Base-by-base conservation (phyloP, 768 basidiomycete genomes). In the Leucocoprinus birnbaumii region DNA sequence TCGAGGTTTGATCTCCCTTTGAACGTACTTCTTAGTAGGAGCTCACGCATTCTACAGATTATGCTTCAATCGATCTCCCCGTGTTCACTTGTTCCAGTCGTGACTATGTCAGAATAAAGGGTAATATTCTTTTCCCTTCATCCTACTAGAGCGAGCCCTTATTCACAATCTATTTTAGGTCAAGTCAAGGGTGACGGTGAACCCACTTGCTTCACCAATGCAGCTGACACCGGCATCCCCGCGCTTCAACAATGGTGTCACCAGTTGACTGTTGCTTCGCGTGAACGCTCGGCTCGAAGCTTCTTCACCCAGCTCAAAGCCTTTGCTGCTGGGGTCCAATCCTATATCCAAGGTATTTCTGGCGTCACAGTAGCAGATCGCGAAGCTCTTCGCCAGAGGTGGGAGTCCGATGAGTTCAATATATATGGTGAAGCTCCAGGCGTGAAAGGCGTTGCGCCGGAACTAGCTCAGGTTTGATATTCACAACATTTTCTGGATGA, bases 181-280 rank as follows among this genome's bases (percentile, higher is more conserved):
- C 82, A 84, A 69, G 77, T 82, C 24, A 78, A 78, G 61, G 83
- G 83, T 24, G 84, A 86, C 53, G 83, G 84, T 13, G 77, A 77
- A 21, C 75, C 83, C 1, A 65, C 76, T 0, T 84, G 82, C 60
- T 85, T 84, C 66, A 71, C 76, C 40, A 74, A 77, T 53, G 61
- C 73, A n/a, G 63, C 73, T 9, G 77, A 84, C 57, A 84, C 81
- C 5, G 79, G 80, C 3, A 76, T 85, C 40, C 83, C 83, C 4
- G 78, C 69, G 7, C 67, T 86, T 1, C 84, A 82, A 60, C 55
- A 71, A 48, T 85, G 83, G 83, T 84, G 82, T 59, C 80, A 82
- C 45, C 61, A 69, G 40, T 66, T 86, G 38, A 84, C 83, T 5
- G 63, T 78, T 31, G 71, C 78, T 0, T 82, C 82, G 11, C 79